phyloP scores from a whole-genome alignment of 2,329 filamentous ascomycete genomes.

The Exophiala sp. region DNA sequence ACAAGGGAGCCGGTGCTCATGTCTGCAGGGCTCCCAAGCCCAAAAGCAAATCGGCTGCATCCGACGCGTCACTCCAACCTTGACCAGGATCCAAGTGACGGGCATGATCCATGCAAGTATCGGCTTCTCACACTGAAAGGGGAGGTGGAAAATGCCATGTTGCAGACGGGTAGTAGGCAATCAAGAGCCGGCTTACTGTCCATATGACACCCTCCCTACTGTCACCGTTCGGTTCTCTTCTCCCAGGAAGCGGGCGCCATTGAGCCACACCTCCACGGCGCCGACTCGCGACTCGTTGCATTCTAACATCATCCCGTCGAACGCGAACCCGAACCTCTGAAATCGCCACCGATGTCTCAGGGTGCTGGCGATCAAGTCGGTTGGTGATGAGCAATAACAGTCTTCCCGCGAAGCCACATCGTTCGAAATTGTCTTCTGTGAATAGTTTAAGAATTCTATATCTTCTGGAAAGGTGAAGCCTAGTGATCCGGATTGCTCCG shows the following conservation, averaged over 20 bases:
- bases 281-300: not conserved
- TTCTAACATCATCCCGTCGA: not conserved
- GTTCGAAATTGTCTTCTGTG: no score
- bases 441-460: no score
- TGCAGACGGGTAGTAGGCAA: not conserved
- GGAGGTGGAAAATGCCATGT: not conserved
- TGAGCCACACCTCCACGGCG: not conserved
- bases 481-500: not conserved
- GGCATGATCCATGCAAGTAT: not conserved
- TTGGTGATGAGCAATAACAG: not conserved
- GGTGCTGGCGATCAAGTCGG: not conserved
- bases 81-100: not conserved
- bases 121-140: not conserved
- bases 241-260: not conserved
- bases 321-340: not conserved
- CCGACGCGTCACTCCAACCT: not conserved
- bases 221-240: not conserved
- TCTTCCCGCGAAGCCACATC: not conserved
- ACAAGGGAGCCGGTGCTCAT: not conserved
- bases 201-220: not conserved
- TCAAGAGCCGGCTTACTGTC: not conserved
- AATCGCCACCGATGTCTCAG: not conserved
- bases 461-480: not conserved
- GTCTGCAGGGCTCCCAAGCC: not conserved
- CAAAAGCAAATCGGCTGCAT: slow-evolving; percentile 1